These are phyloP conservation scores for Russula foetens DNA, from an alignment of 768 basidiomycete species.

Conservation along the genomic window DNA sequence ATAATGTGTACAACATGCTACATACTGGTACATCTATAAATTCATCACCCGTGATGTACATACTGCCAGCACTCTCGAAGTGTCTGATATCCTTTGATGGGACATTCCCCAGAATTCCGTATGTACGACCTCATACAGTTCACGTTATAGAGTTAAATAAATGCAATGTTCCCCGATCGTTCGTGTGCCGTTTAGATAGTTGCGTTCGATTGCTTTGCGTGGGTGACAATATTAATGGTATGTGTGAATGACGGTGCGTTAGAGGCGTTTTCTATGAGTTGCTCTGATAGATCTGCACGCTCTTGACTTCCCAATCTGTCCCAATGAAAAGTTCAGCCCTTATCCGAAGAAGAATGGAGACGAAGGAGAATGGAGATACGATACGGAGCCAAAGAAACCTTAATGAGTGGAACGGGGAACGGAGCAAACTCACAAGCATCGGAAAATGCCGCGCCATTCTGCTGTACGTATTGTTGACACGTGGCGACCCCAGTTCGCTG, in stretches of 20 bases:
- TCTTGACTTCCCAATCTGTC: constrained; percentile 76
- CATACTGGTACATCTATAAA: not conserved
- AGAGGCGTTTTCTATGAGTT: constrained; percentile 7
- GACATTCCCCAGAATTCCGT: not conserved
- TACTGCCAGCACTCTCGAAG: no score
- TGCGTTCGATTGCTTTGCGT: not conserved
- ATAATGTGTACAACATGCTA: constrained; percentile 2
- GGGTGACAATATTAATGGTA: not conserved
- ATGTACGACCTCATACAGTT: not conserved
- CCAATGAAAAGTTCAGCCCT: constrained; percentile 3
- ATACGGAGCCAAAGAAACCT: no score
- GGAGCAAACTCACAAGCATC: constrained; percentile 63
- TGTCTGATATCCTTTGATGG: not conserved
- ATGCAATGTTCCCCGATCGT: constrained; percentile 1
- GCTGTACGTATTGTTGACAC: constrained; percentile 70
- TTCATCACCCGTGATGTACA: no score
- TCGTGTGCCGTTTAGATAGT: not conserved
- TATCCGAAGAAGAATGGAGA: not conserved
- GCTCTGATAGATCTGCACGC: constrained; percentile 62
- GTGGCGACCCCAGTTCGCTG: constrained; percentile 72
- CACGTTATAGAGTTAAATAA: constrained; percentile 4
- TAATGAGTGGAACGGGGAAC: not conserved
- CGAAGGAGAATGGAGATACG: no score
- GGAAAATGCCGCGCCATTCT: constrained; percentile 58
- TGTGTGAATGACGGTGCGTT: not conserved